phyloP scores from a whole-genome alignment of 108 stramenopile species.

The Nitzschia putrida region DNA sequence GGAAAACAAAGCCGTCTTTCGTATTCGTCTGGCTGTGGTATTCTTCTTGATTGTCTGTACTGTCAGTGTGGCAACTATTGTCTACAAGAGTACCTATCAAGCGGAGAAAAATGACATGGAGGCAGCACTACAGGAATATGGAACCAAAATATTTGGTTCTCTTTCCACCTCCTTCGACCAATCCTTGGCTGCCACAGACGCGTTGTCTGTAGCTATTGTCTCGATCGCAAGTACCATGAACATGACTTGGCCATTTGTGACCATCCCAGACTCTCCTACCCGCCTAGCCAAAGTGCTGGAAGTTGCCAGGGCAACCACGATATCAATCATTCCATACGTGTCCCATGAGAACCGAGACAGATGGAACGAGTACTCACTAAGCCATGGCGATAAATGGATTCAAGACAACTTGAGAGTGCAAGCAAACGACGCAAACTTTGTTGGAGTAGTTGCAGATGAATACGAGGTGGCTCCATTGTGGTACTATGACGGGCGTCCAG shows the following conservation, averaged over 20 bases:
- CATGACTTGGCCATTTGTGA: conserved; percentile 24
- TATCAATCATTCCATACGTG: not conserved
- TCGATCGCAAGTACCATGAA: not conserved
- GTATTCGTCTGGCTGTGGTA: not conserved
- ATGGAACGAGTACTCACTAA: conserved; percentile 6
- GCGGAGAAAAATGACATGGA: conserved; percentile 8
- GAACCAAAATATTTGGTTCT: conserved; percentile 12
- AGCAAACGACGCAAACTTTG: not conserved
- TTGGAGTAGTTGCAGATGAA: too few relatives aligned
- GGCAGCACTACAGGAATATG: not conserved
- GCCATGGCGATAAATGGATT: not conserved
- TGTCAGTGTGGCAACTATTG: not conserved
- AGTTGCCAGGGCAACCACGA: not conserved
- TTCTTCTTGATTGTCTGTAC: conserved; percentile 10
- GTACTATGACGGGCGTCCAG: too few relatives aligned
- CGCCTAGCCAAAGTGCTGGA: conserved; percentile 2
- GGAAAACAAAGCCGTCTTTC: conserved; percentile 13
- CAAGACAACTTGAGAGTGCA: not conserved
- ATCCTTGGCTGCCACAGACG: conserved; percentile 14
- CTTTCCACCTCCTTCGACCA: not conserved
- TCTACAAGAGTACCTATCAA: not conserved
- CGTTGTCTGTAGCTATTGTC: conserved; percentile 9
- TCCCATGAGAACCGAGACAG: not conserved
- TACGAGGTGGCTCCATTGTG: too few relatives aligned
- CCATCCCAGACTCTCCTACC: conserved; percentile 6